A percentile compares a stretch with the other conserved stretches of the same genome.
Evolutionary conservation across 768 basidiomycete species (phyloP).

Genomic region (Suillus bovinus): DNA sequence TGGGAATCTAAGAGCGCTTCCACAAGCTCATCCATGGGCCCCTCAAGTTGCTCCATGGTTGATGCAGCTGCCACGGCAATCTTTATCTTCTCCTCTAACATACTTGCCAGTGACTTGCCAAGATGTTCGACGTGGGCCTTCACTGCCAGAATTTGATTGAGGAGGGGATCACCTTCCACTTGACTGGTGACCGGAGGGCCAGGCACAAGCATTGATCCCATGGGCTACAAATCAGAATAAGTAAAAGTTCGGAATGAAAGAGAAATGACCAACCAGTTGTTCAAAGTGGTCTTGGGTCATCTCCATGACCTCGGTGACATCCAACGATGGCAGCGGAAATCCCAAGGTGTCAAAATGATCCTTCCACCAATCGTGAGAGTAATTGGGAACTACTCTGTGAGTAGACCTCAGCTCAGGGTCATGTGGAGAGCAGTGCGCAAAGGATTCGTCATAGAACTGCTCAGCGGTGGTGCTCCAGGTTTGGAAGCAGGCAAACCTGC

Average conservation of each 20-base stretch:
- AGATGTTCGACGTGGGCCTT: background rate
- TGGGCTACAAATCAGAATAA: accelerated
- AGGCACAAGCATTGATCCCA: background rate
- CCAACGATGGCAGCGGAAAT: accelerated
- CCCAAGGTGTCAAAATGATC: background rate
- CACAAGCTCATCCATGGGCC: background rate
- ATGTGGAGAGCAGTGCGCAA: background rate
- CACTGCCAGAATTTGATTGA: background rate
- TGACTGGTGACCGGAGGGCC: background rate
- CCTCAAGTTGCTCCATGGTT: background rate
- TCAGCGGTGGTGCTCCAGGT: accelerated
- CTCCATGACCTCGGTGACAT: background rate
- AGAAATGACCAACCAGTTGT: background rate
- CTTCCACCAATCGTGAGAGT: background rate
- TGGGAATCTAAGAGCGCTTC: background rate
- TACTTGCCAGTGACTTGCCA: accelerated
- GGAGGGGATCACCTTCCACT: background rate
- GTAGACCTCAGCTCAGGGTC: background rate
- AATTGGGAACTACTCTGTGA: background rate
- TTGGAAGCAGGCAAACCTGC: accelerated
- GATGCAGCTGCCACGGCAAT: accelerated
- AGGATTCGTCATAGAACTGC: background rate
- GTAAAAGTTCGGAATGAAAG: background rate
- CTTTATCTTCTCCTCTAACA: background rate
- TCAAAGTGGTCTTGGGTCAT: background rate